Evolutionary conservation across 345 rosid species (phyloP), one percentile per base, ranked within the genome.

Genomic region (Hevea brasiliensis): DNA sequence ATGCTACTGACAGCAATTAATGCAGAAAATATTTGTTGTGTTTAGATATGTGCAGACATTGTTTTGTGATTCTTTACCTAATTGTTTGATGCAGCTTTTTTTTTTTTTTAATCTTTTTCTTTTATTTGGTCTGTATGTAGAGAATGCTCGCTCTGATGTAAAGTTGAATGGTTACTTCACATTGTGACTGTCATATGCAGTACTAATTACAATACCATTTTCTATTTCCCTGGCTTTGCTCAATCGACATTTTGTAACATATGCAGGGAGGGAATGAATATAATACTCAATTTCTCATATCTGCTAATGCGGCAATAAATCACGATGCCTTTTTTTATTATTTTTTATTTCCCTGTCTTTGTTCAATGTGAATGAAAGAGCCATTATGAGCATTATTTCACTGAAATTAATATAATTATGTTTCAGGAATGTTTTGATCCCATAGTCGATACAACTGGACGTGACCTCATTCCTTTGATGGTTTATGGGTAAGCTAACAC

Each of bases 401-500:
- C 40, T 50, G 66, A 68, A 70, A 61, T 58, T 73, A 27, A 71
- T 61, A 65, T 71, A 71, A 47, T 21, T 72, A 27, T 79, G 57
- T 68, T 77, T 53, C 88, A 94, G 97, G 98, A 90, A 64, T 84
- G 91, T 58, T 92, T 94, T 82, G 92, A 87, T 87, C 98, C 98
- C 20, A 94, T 94, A 64, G 83, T 85, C 65, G 97, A 87, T 70
- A 85, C 83, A 67, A 70, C 76, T 61, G 84, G 83, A 63, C 88
- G 86, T 42, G 97, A 94, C 80, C 90, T 94, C 21, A 92, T 94
- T 63, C 97, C 98, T 13, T 82, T 88, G 42, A 92, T 94, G 95
- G 91, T 90, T 72, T 85, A 88, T 11, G 97, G 97, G 97, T 92
- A 80, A 86, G 89, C 80, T 74, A 3, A 32, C 37, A 32, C 37